phyloP scores from a whole-genome alignment of 108 stramenopile species.

The Cyclotella baltica region DNA sequence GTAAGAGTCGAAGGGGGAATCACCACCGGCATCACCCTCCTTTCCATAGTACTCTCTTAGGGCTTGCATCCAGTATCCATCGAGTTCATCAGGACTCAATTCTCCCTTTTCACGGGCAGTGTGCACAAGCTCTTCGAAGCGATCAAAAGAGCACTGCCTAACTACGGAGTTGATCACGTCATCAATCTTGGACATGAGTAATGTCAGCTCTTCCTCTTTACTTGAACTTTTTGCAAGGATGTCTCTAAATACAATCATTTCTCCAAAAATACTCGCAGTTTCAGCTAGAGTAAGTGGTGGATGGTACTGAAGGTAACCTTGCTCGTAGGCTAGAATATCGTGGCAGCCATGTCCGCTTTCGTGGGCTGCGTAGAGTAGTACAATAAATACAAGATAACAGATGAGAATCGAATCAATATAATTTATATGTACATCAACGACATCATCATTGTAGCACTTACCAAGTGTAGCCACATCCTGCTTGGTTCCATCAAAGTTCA shows the following conservation, averaged over 20 bases:
- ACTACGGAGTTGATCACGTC: slow-evolving; percentile 57
- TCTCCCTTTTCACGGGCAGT: slow-evolving; percentile 54
- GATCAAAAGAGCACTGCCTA: slow-evolving; percentile 60
- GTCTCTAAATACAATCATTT: slow-evolving; percentile 62
- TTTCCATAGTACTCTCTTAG: slow-evolving; percentile 56
- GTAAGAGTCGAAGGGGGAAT: slow-evolving; percentile 57
- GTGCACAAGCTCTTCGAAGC: slow-evolving; percentile 58
- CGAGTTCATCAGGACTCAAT: slow-evolving; percentile 49
- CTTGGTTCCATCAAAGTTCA: slow-evolving; percentile 63
- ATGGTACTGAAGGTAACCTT: slow-evolving; percentile 58
- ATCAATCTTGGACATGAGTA: slow-evolving; percentile 59
- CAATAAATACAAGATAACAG: background rate
- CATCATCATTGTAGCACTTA: no score
- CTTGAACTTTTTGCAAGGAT: slow-evolving; percentile 37
- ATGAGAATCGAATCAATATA: background rate
- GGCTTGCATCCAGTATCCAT: slow-evolving; percentile 53
- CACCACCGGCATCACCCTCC: slow-evolving; percentile 41
- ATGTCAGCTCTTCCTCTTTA: slow-evolving; percentile 46
- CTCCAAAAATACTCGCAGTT: slow-evolving; percentile 58
- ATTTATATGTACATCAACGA: background rate
- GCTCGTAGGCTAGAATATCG: slow-evolving; percentile 52
- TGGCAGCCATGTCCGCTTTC: slow-evolving; percentile 60
- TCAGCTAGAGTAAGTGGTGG: slow-evolving; percentile 60
- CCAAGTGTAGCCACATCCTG: slow-evolving; percentile 44
- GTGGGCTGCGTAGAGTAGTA: slow-evolving; percentile 32